phyloP scores from a whole-genome alignment of 2,329 filamentous ascomycete species.

The Aspergillus bombycis region DNA sequence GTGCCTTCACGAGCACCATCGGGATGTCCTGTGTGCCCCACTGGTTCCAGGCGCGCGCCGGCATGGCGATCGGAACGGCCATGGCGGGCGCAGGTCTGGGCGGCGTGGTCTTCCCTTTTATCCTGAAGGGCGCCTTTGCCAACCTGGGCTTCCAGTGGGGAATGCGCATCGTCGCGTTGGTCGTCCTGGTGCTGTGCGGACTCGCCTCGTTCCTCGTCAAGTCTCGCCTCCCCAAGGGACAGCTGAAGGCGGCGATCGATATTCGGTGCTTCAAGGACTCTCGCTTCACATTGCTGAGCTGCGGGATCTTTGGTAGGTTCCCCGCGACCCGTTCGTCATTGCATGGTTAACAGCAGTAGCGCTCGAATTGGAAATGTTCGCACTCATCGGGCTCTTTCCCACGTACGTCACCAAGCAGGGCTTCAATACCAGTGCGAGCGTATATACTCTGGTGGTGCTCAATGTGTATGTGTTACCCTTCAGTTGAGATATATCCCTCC shows the following conservation, averaged over 20 bases:
- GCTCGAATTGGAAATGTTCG: constrained; percentile 36
- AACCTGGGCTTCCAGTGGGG: constrained; percentile 44
- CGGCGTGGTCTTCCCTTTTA: constrained; percentile 42
- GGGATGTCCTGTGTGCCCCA: constrained; percentile 44
- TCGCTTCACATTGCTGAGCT: constrained; percentile 48
- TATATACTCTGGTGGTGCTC: constrained; percentile 41
- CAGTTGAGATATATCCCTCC: background rate
- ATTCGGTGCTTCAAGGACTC: constrained; percentile 48
- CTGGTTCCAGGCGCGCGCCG: constrained; percentile 45
- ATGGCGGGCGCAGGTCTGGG: constrained; percentile 45
- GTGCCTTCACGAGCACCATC: constrained; percentile 43
- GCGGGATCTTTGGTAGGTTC: constrained; percentile 48
- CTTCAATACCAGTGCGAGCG: constrained; percentile 28
- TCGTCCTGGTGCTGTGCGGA: constrained; percentile 36
- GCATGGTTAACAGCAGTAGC: constrained; percentile 20
- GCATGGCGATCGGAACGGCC: constrained; percentile 44
- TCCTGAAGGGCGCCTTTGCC: constrained; percentile 38
- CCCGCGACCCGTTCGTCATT: background rate
- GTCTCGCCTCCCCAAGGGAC: constrained; percentile 39
- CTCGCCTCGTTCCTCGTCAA: constrained; percentile 41
- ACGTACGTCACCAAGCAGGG: constrained; percentile 35
- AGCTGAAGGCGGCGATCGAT: constrained; percentile 42
- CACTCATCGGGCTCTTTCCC: constrained; percentile 32
- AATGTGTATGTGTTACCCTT: constrained; percentile 36
- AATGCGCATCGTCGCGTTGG: constrained; percentile 41